Evolutionary conservation across 2,329 filamentous ascomycete species (phyloP), one percentile per base, ranked within the genome.

Genomic region (Alternaria dauci): DNA sequence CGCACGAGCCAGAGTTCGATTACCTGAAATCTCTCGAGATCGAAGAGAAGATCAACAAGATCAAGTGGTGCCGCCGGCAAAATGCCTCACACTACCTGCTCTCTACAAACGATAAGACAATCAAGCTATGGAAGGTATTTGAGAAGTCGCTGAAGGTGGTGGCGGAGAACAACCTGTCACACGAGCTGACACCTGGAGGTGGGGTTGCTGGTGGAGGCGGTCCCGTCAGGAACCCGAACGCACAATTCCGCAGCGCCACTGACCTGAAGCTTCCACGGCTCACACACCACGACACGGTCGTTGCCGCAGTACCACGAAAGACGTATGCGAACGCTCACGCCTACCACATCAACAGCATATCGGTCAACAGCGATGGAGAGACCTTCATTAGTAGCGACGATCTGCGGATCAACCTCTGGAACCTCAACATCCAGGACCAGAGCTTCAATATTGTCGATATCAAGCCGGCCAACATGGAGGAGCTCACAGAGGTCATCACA

Each of bases 1-100:
- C 95, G 73, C 95, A 99, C 83, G 95, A 99, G 79, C 95, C 95
- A 66, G 95, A 99, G 81, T 99, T 99, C 81, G 95, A 99, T 81
- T 99, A 99, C 80, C 88, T 99, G 69, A 99, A 99, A 83, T 99
- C 95, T 34, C 87, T 99, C 72, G 95, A 99, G 82, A 99, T 99
- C 77, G 95, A 99, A 86, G 95, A 99, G 82, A 99, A 99, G 85
- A 99, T 99, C 87, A 99, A 99, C 87, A 99, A 99, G 86, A 99
- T 99, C 84, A 99, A 98, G 82, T 99, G 95, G 95, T 99, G 95
- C 81, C 90, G 91, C 77, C 90, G 95, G 81, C 94, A 98, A 82
- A 99, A 99, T 85, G 92, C 94, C 63, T 98, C 95, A 57, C 95
- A 99, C 83, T 99, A 97, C 81, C 88, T 99, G 53, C 88, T 99